A percentile compares a stretch with the other conserved stretches of the same genome.
phyloP scores from a whole-genome alignment of 163 green algal genomes.

The Chlorella variabilis region DNA sequence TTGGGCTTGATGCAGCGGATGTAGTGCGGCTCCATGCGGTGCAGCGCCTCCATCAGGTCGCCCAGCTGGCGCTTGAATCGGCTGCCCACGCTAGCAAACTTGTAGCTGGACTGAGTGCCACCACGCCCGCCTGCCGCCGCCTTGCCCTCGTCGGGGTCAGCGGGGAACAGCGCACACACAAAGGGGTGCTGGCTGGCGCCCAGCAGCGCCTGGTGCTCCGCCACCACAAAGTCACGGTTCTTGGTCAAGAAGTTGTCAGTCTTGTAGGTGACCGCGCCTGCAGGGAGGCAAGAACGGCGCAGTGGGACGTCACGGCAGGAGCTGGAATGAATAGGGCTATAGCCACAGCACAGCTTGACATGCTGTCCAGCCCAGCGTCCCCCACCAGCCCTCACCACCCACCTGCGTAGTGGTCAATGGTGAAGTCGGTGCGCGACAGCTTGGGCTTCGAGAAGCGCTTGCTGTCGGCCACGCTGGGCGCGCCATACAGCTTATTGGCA shows the following conservation, averaged over 20 bases:
- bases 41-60: constrained; percentile 91
- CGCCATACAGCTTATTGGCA: constrained; percentile 88
- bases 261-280: constrained; percentile 84
- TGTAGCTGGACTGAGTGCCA: constrained; percentile 75
- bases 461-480: constrained; percentile 64
- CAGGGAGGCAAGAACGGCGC: too few species aligned
- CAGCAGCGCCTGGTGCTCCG: constrained; percentile 95
- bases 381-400: constrained; percentile 25
- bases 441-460: constrained; percentile 93
- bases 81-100: constrained; percentile 91
- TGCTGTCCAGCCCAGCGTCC: background rate
- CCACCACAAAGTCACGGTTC: constrained; percentile 98
- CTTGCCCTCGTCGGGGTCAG: constrained; percentile 44
- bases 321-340: too few species aligned
- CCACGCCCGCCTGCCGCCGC: background rate
- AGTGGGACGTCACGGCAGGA: too few species aligned
- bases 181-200: constrained; percentile 65
- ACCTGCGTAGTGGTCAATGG: constrained; percentile 97
- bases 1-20: constrained; percentile 99
- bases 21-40: constrained; percentile 98
- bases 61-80: constrained; percentile 95
- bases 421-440: constrained; percentile 84
- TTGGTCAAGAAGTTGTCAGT: constrained; percentile 95
- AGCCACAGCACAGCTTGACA: too few species aligned
- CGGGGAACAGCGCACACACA: constrained; percentile 81